Conservation (phyloP, 805 yeast species). For the Wickerhamomyces pijperi region DNA sequence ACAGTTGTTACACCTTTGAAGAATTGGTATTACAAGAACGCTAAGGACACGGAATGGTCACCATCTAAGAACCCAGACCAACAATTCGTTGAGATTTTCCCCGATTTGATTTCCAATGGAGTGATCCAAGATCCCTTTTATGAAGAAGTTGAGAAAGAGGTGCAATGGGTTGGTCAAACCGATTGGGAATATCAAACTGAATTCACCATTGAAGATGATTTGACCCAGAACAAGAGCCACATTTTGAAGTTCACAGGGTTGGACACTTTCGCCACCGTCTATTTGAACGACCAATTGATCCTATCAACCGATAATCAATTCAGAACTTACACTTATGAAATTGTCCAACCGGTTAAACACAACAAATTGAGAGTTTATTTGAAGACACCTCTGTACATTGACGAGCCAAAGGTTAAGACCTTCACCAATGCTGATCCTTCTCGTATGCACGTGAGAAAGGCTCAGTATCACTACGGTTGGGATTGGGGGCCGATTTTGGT, state of each 20-base stretch:
- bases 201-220: constrained; percentile 18
- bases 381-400: constrained; percentile 25
- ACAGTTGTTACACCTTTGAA: not conserved
- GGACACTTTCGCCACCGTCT: constrained; percentile 12
- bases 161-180: constrained; percentile 40
- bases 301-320: constrained; percentile 34
- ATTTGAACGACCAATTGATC: constrained; percentile 26
- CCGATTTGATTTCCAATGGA: constrained; percentile 27
- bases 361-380: constrained; percentile 28
- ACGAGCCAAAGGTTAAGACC: constrained; percentile 20
- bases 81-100: constrained; percentile 25
- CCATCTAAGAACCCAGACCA: not conserved
- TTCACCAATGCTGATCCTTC: constrained; percentile 23
- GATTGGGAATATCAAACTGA: constrained; percentile 35
- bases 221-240: constrained; percentile 10
- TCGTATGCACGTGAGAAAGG: constrained; percentile 35
- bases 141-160: constrained; percentile 29
- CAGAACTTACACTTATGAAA: constrained; percentile 20
- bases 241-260: constrained; percentile 19
- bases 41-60: not conserved
- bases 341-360: not conserved
- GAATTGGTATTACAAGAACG: not conserved
- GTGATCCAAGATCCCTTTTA: constrained; percentile 34
- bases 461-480: constrained; percentile 48
- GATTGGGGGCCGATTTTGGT: constrained; percentile 37